Evolutionary conservation across 345 rosid genomes (phyloP).

Genomic region (Euphorbia pulcherrima): DNA sequence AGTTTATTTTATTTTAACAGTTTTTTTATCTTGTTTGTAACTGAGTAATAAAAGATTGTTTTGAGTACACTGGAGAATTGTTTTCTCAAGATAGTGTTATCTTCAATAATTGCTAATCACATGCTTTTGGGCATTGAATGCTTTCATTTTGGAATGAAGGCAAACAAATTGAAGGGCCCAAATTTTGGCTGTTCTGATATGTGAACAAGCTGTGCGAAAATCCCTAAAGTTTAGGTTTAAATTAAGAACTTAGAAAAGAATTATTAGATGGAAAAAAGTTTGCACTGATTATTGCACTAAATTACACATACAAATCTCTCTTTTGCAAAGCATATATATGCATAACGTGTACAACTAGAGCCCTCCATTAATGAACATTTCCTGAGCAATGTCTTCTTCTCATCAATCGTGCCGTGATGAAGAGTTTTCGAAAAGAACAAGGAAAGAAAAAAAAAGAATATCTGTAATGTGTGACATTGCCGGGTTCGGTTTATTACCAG

Average conservation of each 20-base stretch:
- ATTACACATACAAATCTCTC: background rate
- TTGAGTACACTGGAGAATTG: background rate
- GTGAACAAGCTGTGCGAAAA: background rate
- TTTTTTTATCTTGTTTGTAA: background rate
- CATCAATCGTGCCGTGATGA: background rate
- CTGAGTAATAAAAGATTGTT: background rate
- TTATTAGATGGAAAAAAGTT: too few relatives aligned
- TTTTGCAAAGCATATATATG: slow-evolving; percentile 1
- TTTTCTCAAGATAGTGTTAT: too few relatives aligned
- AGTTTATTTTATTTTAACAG: too few relatives aligned
- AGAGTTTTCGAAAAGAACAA: background rate
- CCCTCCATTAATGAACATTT: background rate
- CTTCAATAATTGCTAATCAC: background rate
- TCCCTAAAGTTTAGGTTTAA: background rate
- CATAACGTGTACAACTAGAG: slow-evolving; percentile 4
- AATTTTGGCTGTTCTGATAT: background rate
- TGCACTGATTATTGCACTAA: slow-evolving; percentile 1
- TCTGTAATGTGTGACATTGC: background rate
- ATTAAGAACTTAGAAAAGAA: background rate
- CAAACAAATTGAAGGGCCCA: background rate
- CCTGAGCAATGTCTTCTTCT: background rate
- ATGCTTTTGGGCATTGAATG: background rate
- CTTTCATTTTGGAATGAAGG: background rate
- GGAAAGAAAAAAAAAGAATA: background rate
- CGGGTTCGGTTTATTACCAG: background rate